Evolutionary conservation across 192 early-diverging fungal species (phyloP).

Genomic region (Gaertneriomyces semiglobifer): DNA sequence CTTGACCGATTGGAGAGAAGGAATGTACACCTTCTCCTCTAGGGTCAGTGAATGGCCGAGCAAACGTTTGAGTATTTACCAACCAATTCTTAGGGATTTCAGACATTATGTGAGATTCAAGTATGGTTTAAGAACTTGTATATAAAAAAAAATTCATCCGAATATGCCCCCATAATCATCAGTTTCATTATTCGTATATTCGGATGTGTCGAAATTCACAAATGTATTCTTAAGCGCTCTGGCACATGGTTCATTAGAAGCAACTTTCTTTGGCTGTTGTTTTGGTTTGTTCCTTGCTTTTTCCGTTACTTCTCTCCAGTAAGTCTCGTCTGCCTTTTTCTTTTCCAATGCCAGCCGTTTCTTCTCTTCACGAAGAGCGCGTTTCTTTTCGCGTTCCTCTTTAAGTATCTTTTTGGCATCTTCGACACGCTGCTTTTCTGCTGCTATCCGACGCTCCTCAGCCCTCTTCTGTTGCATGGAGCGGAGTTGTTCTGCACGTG

Average conservation of each 20-base stretch:
- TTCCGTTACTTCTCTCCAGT: too few species aligned
- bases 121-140: background rate
- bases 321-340: too few species aligned
- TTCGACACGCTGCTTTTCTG: background rate
- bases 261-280: too few species aligned
- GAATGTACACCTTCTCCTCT: background rate
- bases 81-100: constrained; percentile 13
- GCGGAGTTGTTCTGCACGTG: constrained; percentile 9
- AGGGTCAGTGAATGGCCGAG: background rate
- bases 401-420: constrained; percentile 7
- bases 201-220: background rate
- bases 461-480: constrained; percentile 1
- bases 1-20: background rate
- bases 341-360: too few species aligned
- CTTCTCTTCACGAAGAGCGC: too few species aligned
- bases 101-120: too few species aligned
- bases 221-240: too few species aligned
- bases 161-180: background rate
- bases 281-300: too few species aligned
- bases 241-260: too few species aligned
- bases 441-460: background rate
- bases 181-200: too few species aligned
- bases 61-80: background rate
- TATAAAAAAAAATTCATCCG: constrained; percentile 13
- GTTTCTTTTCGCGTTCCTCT: background rate